Percentiles rank a stretch among this genome's conserved stretches.
phyloP scores from a whole-genome alignment of 495 filamentous ascomycete species.

The Aspergillus leporis region DNA sequence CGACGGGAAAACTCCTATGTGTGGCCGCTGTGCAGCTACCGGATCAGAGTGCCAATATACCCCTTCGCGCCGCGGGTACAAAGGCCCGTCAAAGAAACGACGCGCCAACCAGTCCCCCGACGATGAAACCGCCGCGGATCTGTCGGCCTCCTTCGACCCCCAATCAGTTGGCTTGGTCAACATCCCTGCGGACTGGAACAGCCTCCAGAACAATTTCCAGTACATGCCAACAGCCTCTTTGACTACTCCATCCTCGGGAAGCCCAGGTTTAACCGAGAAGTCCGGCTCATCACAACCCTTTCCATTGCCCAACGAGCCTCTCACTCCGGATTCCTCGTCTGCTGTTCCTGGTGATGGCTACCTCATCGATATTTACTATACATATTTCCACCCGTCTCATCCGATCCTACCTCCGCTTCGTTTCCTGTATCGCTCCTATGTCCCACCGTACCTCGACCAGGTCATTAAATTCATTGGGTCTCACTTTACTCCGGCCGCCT shows the following conservation, averaged over 20 bases:
- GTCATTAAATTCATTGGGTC: conserved; percentile 50
- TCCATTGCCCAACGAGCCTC: conserved; percentile 25
- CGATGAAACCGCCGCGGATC: conserved; percentile 29
- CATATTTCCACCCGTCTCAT: conserved; percentile 47
- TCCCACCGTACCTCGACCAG: conserved; percentile 43
- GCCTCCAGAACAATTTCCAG: conserved; percentile 20
- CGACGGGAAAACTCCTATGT: conserved; percentile 43
- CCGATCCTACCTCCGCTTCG: conserved; percentile 44
- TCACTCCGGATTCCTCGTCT: conserved; percentile 46
- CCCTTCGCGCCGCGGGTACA: conserved; percentile 50
- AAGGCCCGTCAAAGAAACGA: conserved; percentile 49
- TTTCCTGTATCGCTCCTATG: conserved; percentile 27
- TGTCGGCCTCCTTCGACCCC: conserved; percentile 21
- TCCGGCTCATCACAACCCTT: conserved; percentile 20
- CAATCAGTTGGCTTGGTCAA: conserved; percentile 22
- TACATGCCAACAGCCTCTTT: conserved; percentile 31
- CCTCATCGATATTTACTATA: conserved; percentile 48
- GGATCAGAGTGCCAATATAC: conserved; percentile 44
- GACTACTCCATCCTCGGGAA: conserved; percentile 26
- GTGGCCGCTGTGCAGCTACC: conserved; percentile 39
- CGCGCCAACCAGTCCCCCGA: conserved; percentile 39
- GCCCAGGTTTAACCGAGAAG: conserved; percentile 27
- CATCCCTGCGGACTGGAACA: conserved; percentile 33
- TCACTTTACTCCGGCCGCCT: conserved; percentile 44
- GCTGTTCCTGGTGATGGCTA: conserved; percentile 40